A percentile compares a stretch with the other conserved stretches of the same genome.
Conservation (phyloP, 2,329 filamentous ascomycete genomes). For the Elsinoe arachidis region DNA sequence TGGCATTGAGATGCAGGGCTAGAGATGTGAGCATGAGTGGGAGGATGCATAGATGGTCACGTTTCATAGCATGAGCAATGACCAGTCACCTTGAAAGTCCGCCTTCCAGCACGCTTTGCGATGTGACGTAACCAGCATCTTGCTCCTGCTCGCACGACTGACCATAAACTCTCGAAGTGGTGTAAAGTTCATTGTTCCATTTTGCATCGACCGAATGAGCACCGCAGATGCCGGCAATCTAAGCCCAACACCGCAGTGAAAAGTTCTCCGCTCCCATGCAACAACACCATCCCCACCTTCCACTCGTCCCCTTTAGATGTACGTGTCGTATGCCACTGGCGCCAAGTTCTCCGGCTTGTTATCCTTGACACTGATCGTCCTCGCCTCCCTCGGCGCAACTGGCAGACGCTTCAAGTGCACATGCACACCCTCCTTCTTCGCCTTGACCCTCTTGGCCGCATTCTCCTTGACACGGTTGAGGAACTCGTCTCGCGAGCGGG, state of each 20-base stretch:
- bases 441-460: constrained; percentile 83
- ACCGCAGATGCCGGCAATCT: constrained; percentile 1
- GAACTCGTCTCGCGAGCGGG: constrained; percentile 95
- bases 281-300: constrained; percentile 27
- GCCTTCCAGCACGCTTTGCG: no score
- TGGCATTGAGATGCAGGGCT: constrained; percentile 24
- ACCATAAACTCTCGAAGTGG: background rate
- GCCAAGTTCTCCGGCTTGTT: constrained; percentile 85
- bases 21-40: background rate
- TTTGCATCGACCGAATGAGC: constrained; percentile 5
- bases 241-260: constrained; percentile 8
- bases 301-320: constrained; percentile 56
- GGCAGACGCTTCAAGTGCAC: constrained; percentile 92
- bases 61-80: no score
- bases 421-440: constrained; percentile 79
- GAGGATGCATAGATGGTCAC: background rate
- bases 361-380: constrained; percentile 70
- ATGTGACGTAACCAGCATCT: background rate
- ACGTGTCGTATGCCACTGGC: constrained; percentile 94
- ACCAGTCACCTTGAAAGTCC: no score
- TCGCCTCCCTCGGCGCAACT: constrained; percentile 66
- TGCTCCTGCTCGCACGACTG: background rate
- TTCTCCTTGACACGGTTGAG: constrained; percentile 93
- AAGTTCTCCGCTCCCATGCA: constrained; percentile 13
- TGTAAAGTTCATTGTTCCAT: constrained; percentile 2